A percentile compares a stretch with the other conserved stretches of the same genome.
Evolutionary conservation across 768 basidiomycete species (phyloP).

Genomic region (Lentinula lateritia): DNA sequence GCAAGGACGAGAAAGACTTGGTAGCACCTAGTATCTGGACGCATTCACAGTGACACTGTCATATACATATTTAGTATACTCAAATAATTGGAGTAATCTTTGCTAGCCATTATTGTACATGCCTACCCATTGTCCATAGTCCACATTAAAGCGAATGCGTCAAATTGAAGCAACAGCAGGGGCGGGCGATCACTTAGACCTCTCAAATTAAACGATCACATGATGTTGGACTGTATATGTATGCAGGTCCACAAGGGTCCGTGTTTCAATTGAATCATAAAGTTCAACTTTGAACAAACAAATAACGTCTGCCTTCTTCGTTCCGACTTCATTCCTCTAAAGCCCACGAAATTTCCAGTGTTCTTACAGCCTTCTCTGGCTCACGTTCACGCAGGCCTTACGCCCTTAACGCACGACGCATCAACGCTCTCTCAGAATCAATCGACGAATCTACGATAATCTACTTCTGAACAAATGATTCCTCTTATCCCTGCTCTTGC

Average conservation of each 20-base stretch:
- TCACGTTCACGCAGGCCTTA: conserved; percentile 30
- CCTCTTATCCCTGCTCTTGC: conserved; percentile 62
- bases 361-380: neutral
- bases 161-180: too few species aligned
- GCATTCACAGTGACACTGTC: neutral
- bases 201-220: neutral
- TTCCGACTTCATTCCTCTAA: conserved; percentile 4
- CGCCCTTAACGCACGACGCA: conserved; percentile 36
- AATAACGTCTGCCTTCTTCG: neutral
- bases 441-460: conserved; percentile 8
- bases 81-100: neutral
- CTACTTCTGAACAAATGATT: conserved; percentile 43
- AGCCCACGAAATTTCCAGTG: neutral
- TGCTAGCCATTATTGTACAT: neutral
- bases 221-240: neutral
- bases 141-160: too few species aligned
- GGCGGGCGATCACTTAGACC: too few species aligned
- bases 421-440: conserved; percentile 39
- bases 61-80: neutral
- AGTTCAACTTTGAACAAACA: conserved; percentile 1
- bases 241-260: neutral
- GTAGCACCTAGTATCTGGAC: neutral
- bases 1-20: neutral
- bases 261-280: neutral
- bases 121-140: too few species aligned